phyloP scores from a whole-genome alignment of 2,329 filamentous ascomycete species.

The Aspergillus felis region DNA sequence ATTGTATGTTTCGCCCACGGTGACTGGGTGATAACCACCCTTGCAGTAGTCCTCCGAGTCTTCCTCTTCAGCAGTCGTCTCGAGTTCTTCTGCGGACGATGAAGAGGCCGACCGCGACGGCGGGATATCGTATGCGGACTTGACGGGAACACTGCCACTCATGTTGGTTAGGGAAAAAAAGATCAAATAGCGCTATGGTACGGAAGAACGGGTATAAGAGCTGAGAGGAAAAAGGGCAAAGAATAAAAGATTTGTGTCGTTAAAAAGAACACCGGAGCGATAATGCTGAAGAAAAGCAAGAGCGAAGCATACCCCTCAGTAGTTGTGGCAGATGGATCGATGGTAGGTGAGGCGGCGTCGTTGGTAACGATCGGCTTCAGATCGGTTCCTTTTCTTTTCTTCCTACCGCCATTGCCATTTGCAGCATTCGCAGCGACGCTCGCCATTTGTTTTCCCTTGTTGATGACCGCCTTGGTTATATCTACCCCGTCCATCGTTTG shows the following conservation, averaged over 20 bases:
- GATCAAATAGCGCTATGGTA: constrained; percentile 1
- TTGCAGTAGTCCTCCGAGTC: constrained; percentile 99
- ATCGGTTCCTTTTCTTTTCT: constrained; percentile 61
- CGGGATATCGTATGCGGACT: constrained; percentile 46
- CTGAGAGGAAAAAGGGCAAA: constrained; percentile 3
- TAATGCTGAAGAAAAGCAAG: constrained; percentile 3
- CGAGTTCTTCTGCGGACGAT: constrained; percentile 76
- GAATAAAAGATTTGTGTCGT: constrained; percentile 1
- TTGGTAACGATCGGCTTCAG: constrained; percentile 66
- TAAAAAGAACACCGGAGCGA: neutral
- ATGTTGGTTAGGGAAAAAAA: constrained; percentile 9
- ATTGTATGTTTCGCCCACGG: constrained; percentile 94
- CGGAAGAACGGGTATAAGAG: constrained; percentile 1
- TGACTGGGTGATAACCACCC: constrained; percentile 94
- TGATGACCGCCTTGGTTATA: constrained; percentile 62
- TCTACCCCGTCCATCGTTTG: constrained; percentile 60
- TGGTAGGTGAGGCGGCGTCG: constrained; percentile 47
- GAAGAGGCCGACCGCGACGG: constrained; percentile 71
- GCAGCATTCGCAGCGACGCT: constrained; percentile 42
- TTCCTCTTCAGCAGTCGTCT: constrained; percentile 95
- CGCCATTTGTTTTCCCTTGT: constrained; percentile 63
- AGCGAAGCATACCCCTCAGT: constrained; percentile 38
- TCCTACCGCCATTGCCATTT: constrained; percentile 59
- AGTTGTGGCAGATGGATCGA: constrained; percentile 41
- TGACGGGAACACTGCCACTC: constrained; percentile 15